Percentiles rank a stretch among this genome's conserved stretches.
These are phyloP conservation scores for Aspergillus fumigatus DNA, from an alignment of 2,329 filamentous ascomycete genomes.

Conservation along the genomic window DNA sequence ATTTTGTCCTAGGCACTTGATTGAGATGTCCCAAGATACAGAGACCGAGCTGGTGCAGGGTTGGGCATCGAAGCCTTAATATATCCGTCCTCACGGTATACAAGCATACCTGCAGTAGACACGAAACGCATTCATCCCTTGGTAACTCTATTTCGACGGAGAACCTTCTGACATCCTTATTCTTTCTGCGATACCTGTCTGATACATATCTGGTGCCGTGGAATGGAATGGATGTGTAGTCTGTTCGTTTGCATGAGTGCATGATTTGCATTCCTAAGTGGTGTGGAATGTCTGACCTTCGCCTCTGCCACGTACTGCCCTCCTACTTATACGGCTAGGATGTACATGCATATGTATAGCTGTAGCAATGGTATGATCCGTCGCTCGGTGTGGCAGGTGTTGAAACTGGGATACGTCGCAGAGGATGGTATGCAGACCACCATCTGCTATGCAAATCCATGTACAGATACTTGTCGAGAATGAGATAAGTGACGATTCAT, in stretches of 20 bases:
- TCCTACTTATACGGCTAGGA: neutral
- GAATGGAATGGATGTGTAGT: neutral
- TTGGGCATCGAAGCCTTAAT: neutral
- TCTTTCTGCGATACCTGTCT: neutral
- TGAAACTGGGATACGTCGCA: too few relatives aligned
- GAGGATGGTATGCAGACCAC: neutral
- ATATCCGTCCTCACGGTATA: neutral
- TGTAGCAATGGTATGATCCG: neutral
- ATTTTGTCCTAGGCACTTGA: neutral
- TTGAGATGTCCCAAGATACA: too few relatives aligned
- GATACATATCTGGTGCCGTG: neutral
- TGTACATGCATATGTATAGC: neutral
- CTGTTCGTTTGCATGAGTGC: neutral
- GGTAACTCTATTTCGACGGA: neutral
- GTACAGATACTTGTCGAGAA: neutral
- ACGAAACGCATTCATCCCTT: neutral
- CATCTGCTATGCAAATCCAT: neutral
- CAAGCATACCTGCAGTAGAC: neutral
- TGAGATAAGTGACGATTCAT: neutral
- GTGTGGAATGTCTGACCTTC: neutral
- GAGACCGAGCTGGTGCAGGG: neutral
- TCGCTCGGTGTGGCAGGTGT: neutral
- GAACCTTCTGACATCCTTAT: too few relatives aligned
- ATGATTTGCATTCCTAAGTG: neutral
- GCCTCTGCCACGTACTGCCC: neutral